Evolutionary conservation across 805 yeast genomes (phyloP).

Genomic region (Starmerella riodocensis): DNA sequence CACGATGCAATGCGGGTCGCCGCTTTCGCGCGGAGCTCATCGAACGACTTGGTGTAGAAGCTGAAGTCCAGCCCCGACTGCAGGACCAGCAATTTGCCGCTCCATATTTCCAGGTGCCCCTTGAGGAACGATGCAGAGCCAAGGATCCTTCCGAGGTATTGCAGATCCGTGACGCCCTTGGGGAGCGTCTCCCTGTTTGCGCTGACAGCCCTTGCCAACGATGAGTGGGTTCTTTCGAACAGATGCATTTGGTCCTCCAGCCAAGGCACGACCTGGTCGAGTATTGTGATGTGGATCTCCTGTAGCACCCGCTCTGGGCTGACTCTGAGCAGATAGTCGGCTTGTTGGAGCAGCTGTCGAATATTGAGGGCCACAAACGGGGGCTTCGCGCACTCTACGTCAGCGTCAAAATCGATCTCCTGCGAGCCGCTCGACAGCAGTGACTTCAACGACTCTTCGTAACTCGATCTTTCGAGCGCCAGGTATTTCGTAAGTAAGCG

Average conservation of each 20-base stretch:
- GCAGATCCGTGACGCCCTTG: constrained; percentile 29
- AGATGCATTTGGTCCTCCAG: constrained; percentile 33
- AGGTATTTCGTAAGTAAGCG: neutral
- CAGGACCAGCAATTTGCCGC: neutral
- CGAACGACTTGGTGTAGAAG: neutral
- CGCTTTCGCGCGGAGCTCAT: constrained; percentile 6
- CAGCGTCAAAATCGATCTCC: constrained; percentile 43
- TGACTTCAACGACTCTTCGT: neutral
- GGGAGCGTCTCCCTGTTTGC: constrained; percentile 19
- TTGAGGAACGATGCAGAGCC: constrained; percentile 30
- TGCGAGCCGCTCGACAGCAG: constrained; percentile 2
- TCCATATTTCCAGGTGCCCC: constrained; percentile 27
- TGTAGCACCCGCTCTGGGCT: constrained; percentile 29
- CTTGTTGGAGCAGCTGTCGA: constrained; percentile 34
- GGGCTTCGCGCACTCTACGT: constrained; percentile 35
- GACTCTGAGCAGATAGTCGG: constrained; percentile 37
- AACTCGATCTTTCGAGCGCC: neutral
- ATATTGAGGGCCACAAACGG: constrained; percentile 50
- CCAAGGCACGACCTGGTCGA: constrained; percentile 39
- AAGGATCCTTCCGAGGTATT: constrained; percentile 32
- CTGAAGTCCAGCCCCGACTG: neutral
- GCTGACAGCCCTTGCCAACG: constrained; percentile 28
- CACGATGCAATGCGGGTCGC: constrained; percentile 5
- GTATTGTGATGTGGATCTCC: constrained; percentile 43
- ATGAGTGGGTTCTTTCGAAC: constrained; percentile 32